These are phyloP conservation scores for Scytalidium lignicola DNA, from an alignment of 2,329 filamentous ascomycete species.

Conservation along the genomic window DNA sequence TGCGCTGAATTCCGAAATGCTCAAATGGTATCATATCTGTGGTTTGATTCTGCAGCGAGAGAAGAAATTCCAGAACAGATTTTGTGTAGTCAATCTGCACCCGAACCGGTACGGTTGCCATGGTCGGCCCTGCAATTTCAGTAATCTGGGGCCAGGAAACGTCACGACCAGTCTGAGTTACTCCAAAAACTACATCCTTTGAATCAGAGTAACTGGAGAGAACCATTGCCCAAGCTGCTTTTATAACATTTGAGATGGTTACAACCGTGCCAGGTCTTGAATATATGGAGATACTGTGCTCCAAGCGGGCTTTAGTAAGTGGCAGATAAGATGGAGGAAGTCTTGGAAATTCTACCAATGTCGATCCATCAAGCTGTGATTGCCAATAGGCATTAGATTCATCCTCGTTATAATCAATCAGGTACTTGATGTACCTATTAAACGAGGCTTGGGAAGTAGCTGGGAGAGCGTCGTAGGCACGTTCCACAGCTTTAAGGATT, in stretches of 20 bases:
- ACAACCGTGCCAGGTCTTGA: no score
- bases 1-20: slow-evolving; percentile 30
- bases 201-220: slow-evolving; percentile 30
- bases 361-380: no score
- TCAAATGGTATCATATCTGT: slow-evolving; percentile 37
- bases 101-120: slow-evolving; percentile 35
- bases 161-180: slow-evolving; percentile 36
- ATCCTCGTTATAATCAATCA: slow-evolving; percentile 34
- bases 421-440: slow-evolving; percentile 36
- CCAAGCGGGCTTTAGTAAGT: no score
- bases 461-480: not conserved
- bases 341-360: no score
- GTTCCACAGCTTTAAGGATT: not conserved
- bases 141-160: slow-evolving; percentile 30
- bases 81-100: slow-evolving; percentile 25
- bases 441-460: not conserved
- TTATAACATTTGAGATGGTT: not conserved
- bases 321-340: not conserved
- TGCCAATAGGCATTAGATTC: no score
- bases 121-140: slow-evolving; percentile 36
- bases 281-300: no score
- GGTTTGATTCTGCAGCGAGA: slow-evolving; percentile 38
- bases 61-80: slow-evolving; percentile 35
- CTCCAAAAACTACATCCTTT: slow-evolving; percentile 34
- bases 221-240: slow-evolving; percentile 31